These are phyloP conservation scores for Garcia nutans DNA, from an alignment of 345 rosid genomes.

Conservation along the genomic window DNA sequence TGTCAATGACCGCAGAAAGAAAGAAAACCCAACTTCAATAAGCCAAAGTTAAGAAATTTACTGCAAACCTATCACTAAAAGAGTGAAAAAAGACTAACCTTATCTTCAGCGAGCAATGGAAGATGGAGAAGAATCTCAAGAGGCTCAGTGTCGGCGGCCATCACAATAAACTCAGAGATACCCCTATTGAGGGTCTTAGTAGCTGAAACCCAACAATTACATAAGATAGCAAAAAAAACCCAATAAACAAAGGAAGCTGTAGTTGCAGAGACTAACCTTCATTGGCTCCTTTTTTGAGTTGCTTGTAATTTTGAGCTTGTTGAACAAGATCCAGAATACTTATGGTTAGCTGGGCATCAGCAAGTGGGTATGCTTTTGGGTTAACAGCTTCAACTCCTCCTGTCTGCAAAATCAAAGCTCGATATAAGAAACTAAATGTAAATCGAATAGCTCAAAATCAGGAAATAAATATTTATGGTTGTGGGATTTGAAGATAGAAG, in stretches of 20 bases:
- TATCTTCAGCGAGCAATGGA: slow-evolving; percentile 75
- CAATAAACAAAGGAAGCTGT: not conserved
- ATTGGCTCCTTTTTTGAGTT: slow-evolving; percentile 97
- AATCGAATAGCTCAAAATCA: not conserved
- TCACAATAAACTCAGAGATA: slow-evolving; percentile 80
- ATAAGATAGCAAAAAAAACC: no score
- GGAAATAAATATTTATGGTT: not conserved
- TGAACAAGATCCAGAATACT: slow-evolving; percentile 90
- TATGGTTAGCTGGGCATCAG: slow-evolving; percentile 66
- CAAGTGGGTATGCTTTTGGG: slow-evolving; percentile 88
- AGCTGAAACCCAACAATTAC: slow-evolving; percentile 41
- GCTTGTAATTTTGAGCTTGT: slow-evolving; percentile 96
- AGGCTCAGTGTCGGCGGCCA: slow-evolving; percentile 54
- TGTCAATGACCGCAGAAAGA: no score
- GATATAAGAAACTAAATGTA: not conserved
- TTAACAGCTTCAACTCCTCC: slow-evolving; percentile 60
- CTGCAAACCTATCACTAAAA: not conserved
- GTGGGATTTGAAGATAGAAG: not conserved
- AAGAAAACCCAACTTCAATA: no score
- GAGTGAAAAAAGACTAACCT: slow-evolving; percentile 36
- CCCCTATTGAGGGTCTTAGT: slow-evolving; percentile 95
- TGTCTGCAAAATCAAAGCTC: slow-evolving; percentile 18
- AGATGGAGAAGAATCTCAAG: slow-evolving; percentile 86
- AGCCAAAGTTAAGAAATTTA: not conserved
- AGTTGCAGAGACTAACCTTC: slow-evolving; percentile 52